Conservation (phyloP, 805 yeast species). For the Candida insectalens region DNA sequence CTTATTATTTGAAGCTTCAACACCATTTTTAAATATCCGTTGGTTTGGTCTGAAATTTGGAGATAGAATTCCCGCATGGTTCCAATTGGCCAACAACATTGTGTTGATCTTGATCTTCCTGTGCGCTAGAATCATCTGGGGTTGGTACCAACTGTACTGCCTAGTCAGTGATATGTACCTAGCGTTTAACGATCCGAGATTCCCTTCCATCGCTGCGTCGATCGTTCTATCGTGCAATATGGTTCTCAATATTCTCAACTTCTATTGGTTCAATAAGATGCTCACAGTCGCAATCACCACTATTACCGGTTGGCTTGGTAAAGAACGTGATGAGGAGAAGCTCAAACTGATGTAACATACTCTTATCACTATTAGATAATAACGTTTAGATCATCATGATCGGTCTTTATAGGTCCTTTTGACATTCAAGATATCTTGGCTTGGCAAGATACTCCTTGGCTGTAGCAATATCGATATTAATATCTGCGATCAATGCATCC, state of each 20-base stretch:
- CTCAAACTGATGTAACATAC: slow-evolving; percentile 20
- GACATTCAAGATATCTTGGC: slow-evolving; percentile 29
- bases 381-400: too few relatives aligned
- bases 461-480: slow-evolving; percentile 65
- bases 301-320: slow-evolving; percentile 22
- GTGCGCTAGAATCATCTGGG: slow-evolving; percentile 27
- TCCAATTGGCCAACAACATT: slow-evolving; percentile 24
- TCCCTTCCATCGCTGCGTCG: slow-evolving; percentile 16
- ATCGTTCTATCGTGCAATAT: slow-evolving; percentile 23
- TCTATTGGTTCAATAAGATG: slow-evolving; percentile 30
- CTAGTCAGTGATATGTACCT: slow-evolving; percentile 20
- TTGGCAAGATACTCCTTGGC: slow-evolving; percentile 42
- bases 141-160: slow-evolving; percentile 26
- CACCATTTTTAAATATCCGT: slow-evolving; percentile 27
- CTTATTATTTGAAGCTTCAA: slow-evolving; percentile 26
- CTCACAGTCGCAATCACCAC: slow-evolving; percentile 26
- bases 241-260: slow-evolving; percentile 25
- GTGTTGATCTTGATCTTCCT: slow-evolving; percentile 25
- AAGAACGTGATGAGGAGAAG: slow-evolving; percentile 17
- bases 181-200: slow-evolving; percentile 20
- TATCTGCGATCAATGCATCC: slow-evolving; percentile 81
- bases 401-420: slow-evolving; percentile 8
- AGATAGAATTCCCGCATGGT: slow-evolving; percentile 15
- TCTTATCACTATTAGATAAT: background rate
- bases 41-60: slow-evolving; percentile 27